Base-by-base conservation (phyloP, 202 grass and related monocot genomes). In the Elaeis oleifera region DNA sequence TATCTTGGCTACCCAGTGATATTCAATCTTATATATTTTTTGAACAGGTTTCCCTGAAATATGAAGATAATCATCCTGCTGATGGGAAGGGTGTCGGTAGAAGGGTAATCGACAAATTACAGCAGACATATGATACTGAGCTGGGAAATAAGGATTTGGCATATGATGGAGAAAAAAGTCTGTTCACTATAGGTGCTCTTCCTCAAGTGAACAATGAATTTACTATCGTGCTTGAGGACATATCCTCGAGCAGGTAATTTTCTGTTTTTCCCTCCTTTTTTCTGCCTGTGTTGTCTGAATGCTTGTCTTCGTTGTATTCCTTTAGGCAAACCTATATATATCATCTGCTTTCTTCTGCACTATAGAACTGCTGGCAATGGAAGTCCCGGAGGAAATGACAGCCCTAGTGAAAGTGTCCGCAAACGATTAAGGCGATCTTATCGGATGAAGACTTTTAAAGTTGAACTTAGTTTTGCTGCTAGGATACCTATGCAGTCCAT, bases 111-210 rank as follows among this genome's bases (percentile, higher is more conserved):
- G 89, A 89, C 15, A 95, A 85, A 26, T 72, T 95, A 2, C 70
- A 76, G 3, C 84, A 89, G 53, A 85, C 75, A 1, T 89, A 89
- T 49, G 26, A 60, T 7, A 49, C 63, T 18, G 84, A 92, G 21
- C 56, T 92, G 5, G 80, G 76, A 1, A 69, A 84, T 48, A 92
- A 87, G 53, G 75, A 88, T 23, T 92, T 87, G 48, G 84, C 84
- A 0, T 92, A 92, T 77, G 89, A 92, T 87, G 89, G 89, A 17
- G 78, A 92, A 60, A 92, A 81, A 53, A 84, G 74, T 61, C 64
- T 92, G 16, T 92, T 92, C 50, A 87, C 89, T 21, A 72, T 88
- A 15, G 89, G 89, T 13, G 24, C 84, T 67, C 84, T 92, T 28
- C 77, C 80, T 64, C 71, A 88, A 64, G 27, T 70, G 0, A 87